These are phyloP conservation scores for Verticillium longisporum DNA, from an alignment of 2,329 filamentous ascomycete genomes.

Conservation along the genomic window DNA sequence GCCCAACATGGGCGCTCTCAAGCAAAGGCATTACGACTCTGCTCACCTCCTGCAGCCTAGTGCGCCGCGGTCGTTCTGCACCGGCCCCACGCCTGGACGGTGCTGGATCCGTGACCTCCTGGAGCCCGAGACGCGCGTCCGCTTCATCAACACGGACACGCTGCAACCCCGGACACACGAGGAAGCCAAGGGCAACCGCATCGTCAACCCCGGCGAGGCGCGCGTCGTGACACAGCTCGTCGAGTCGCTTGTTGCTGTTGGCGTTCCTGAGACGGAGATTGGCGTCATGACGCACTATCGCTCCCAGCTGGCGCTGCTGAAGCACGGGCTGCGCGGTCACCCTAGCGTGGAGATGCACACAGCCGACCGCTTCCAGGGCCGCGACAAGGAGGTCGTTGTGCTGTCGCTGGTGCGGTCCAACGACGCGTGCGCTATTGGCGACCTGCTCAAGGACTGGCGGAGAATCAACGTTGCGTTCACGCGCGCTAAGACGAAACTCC, in stretches of 20 bases:
- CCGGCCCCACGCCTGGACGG: conserved; percentile 33
- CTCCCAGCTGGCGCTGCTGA: conserved; percentile 78
- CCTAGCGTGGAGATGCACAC: conserved; percentile 85
- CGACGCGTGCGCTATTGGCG: conserved; percentile 74
- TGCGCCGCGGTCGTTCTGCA: conserved; percentile 47
- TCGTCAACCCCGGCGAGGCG: conserved; percentile 82
- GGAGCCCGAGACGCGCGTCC: conserved; percentile 63
- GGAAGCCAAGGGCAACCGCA: conserved; percentile 72
- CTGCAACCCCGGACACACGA: conserved; percentile 61
- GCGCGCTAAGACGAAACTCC: conserved; percentile 81
- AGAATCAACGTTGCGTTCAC: conserved; percentile 95
- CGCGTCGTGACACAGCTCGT: conserved; percentile 74
- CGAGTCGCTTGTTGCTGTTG: conserved; percentile 66
- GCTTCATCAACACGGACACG: conserved; percentile 84
- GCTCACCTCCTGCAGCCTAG: conserved; percentile 32
- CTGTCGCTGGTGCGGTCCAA: conserved; percentile 86
- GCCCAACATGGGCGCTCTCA: conserved; percentile 56
- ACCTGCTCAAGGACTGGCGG: conserved; percentile 84
- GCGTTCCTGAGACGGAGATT: conserved; percentile 69
- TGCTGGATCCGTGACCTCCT: conserved; percentile 78
- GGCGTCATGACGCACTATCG: conserved; percentile 97
- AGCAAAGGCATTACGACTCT: conserved; percentile 51
- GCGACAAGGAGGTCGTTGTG: conserved; percentile 90
- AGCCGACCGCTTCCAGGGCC: conserved; percentile 91
- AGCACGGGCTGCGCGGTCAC: conserved; percentile 58